These are phyloP conservation scores for Talaromyces sp. DNA, from an alignment of 2,329 filamentous ascomycete genomes.

Conservation along the genomic window DNA sequence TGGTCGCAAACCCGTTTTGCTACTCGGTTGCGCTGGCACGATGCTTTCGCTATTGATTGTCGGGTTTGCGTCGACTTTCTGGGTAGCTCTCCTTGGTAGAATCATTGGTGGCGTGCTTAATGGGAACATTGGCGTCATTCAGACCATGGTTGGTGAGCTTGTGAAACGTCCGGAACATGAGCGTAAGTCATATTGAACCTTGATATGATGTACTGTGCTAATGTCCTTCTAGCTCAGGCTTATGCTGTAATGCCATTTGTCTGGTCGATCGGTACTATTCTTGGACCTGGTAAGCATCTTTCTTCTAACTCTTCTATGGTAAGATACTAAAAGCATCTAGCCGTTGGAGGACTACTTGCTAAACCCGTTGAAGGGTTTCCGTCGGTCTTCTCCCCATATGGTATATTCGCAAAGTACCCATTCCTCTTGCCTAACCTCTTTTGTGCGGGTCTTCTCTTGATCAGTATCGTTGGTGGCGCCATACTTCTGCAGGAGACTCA, in stretches of 20 bases:
- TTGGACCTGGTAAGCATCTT: slow-evolving; percentile 59
- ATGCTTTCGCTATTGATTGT: slow-evolving; percentile 79
- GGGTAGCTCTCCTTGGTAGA: slow-evolving; percentile 74
- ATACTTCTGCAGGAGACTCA: slow-evolving; percentile 84
- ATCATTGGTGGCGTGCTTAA: slow-evolving; percentile 79
- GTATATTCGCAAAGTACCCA: slow-evolving; percentile 74
- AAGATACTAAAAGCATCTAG: slow-evolving; percentile 33
- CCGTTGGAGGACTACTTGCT: slow-evolving; percentile 82
- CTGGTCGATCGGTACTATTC: slow-evolving; percentile 85
- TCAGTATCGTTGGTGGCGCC: slow-evolving; percentile 78
- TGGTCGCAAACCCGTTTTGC: slow-evolving; percentile 79
- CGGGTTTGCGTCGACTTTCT: slow-evolving; percentile 78
- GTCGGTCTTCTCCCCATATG: slow-evolving; percentile 60
- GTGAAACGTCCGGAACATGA: slow-evolving; percentile 82
- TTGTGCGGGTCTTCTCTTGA: slow-evolving; percentile 70
- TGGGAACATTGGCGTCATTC: slow-evolving; percentile 85
- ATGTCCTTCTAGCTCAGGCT: slow-evolving; percentile 60
- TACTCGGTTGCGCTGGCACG: slow-evolving; percentile 77
- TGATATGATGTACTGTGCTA: background rate
- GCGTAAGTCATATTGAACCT: slow-evolving; percentile 54
- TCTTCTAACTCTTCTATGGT: slow-evolving; percentile 1
- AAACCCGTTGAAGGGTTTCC: slow-evolving; percentile 75
- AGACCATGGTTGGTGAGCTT: slow-evolving; percentile 89
- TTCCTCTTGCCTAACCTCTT: slow-evolving; percentile 88
- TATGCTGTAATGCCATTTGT: slow-evolving; percentile 94